Conservation (phyloP, 2,329 filamentous ascomycete species). For the Torrubiella hemipterigena region DNA sequence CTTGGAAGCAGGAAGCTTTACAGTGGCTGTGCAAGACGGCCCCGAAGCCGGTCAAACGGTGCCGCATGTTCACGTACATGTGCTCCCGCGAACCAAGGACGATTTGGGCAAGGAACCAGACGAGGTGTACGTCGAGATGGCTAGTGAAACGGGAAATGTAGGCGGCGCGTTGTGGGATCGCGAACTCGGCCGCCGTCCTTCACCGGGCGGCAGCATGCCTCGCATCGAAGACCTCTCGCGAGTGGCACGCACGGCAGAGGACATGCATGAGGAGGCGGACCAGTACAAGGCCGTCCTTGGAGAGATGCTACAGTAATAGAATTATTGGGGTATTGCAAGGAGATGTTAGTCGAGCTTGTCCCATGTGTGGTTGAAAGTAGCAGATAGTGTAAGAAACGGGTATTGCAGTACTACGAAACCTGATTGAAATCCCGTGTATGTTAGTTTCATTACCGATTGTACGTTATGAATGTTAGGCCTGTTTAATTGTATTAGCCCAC, state of each 20-base stretch:
- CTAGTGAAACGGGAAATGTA: conserved; percentile 75
- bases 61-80: conserved; percentile 83
- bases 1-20: conserved; percentile 60
- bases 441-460: too few species aligned
- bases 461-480: too few species aligned
- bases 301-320: too few species aligned
- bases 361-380: too few species aligned
- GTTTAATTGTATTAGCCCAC: too few species aligned
- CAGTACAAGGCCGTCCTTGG: conserved; percentile 43
- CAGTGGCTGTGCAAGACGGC: conserved; percentile 92
- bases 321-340: too few species aligned
- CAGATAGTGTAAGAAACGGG: too few species aligned
- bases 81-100: conserved; percentile 61
- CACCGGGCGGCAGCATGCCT: conserved; percentile 47
- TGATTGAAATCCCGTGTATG: too few species aligned
- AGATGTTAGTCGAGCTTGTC: too few species aligned
- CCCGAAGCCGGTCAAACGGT: conserved; percentile 86
- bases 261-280: conserved; percentile 71
- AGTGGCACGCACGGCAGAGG: conserved; percentile 52
- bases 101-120: conserved; percentile 43
- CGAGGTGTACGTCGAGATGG: conserved; percentile 71
- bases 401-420: too few species aligned
- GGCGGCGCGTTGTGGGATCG: conserved; percentile 54
- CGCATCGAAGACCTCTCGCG: conserved; percentile 61
- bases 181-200: conserved; percentile 29